These are phyloP conservation scores for Tetraselmis chui DNA, from an alignment of 139 green algal genomes.

Conservation along the genomic window DNA sequence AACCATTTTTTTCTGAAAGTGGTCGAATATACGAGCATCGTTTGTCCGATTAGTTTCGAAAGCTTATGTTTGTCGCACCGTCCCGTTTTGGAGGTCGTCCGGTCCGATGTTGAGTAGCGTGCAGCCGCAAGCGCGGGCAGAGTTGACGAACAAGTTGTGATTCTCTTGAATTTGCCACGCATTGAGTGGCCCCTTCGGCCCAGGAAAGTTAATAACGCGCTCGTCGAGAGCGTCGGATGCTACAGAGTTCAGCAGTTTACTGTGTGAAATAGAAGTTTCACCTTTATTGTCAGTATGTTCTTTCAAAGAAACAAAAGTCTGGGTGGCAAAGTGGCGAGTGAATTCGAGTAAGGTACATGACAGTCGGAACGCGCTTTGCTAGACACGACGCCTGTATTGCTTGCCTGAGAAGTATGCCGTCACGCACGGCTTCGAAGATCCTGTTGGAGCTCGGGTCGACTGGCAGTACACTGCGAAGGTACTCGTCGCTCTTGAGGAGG, in stretches of 20 bases:
- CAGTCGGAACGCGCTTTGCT: too few relatives aligned
- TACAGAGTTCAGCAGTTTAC: slow-evolving; percentile 30
- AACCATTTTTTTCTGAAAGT: too few relatives aligned
- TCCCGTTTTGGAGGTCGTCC: slow-evolving; percentile 18
- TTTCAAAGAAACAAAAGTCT: too few relatives aligned
- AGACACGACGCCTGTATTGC: too few relatives aligned
- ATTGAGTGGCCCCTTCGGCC: slow-evolving; percentile 2
- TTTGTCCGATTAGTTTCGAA: too few relatives aligned
- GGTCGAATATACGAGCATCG: too few relatives aligned
- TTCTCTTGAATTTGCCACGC: slow-evolving; percentile 25
- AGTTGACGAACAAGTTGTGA: slow-evolving; percentile 25
- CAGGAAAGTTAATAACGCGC: slow-evolving; percentile 21
- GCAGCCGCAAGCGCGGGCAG: slow-evolving; percentile 22
- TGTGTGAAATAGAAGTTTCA: too few relatives aligned
- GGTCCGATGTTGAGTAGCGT: slow-evolving; percentile 25
- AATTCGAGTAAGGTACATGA: too few relatives aligned
- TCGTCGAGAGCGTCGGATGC: slow-evolving; percentile 26
- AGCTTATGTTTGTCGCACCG: background rate
- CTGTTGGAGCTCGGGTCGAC: background rate
- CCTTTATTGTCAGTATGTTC: too few relatives aligned
- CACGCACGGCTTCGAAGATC: background rate
- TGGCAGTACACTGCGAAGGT: background rate
- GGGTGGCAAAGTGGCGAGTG: too few relatives aligned
- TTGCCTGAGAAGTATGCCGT: background rate
- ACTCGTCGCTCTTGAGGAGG: background rate